Evolutionary conservation across 495 filamentous ascomycete species (phyloP), one percentile per base, ranked within the genome.

Genomic region (Trichoderma parareesei): DNA sequence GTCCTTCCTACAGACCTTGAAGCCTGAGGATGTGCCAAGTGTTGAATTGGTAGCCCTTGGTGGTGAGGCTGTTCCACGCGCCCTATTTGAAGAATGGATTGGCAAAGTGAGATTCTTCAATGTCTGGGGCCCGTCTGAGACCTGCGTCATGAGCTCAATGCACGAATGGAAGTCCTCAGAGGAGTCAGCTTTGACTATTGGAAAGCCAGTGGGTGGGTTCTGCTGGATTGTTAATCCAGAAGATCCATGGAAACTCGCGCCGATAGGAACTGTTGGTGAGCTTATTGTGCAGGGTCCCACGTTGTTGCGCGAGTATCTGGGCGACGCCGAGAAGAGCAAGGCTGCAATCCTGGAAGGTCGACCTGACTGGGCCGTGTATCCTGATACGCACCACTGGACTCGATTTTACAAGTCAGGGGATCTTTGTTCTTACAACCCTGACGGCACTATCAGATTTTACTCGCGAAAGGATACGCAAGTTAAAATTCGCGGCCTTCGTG

Each of bases 141-240:
- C 55, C 64, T 66, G 59, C 35, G 37, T 42, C 62, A 27, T 16
- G 64, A 61, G 64, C 73, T 80, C 55, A 74, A 75, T 20, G 72
- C 67, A 78, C 46, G 73, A 83, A 38, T 60, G 37, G 7, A 35
- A 11, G 2, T 35, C 55, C 2, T 6, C 5, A 13, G n/a, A 60
- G 1, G 55, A 60, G 10, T 60, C 37, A 38, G 4, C 44, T 37
- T 69, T 68, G 11, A 76, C 71, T 38, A 78, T 76, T 53, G 76
- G 78, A 14, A 68, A 66, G 18, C 75, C 72, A 4, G 72, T 74
- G 8, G 76, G 76, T 37, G 71, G 68, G 41, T 63, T 66, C 6
- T 63, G 68, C 3, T 88, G 85, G 85, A 71, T 88, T 63, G 79
- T 84, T 35, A 78, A 86, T 61, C 76, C 82, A 0, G 63, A 67